Evolutionary conservation across 176 grass and related monocot species (phyloP), one percentile per base, ranked within the genome.

Genomic region (Oryza officinalis): DNA sequence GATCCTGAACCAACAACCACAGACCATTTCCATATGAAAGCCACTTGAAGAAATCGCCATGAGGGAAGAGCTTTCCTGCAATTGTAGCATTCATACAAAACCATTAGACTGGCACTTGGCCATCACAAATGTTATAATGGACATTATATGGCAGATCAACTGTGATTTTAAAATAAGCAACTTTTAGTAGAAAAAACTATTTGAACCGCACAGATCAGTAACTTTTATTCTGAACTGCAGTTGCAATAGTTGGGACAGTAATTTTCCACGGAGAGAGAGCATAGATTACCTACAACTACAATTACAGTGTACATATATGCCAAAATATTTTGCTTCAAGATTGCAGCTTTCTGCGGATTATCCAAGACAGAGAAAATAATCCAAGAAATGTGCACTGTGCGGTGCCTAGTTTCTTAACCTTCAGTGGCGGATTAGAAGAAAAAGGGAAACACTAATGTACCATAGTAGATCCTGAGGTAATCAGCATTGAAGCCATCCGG

Each of bases 1-100:
- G 65, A 63, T 63, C 22, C 33, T 74, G 27, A 30, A 45, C 8
- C 17, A n/a, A 49, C 75, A 38, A 37, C 4, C 13, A 87, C 82
- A 1, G 47, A 98, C 93, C 96, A 83, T 95, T 98, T 93, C 91
- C 96, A 47, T 98, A 98, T 17, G 92, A 94, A n/a, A 97, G 83
- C 92, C 94, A 97, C 67, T 90, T 92, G 78, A 88, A 94, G 67
- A 97, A 90, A 65, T 97, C 94, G 12, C 63, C 86, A 72, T 90
- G 89, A 1, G 94, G 94, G 88, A 94, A 92, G 50, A 97, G 87
- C 59, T 97, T 94, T 80, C 89, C 94, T 97, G 92, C 67, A 81
- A 75, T 86, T 54, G 23, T n/a, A 22, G 50, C 15, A 6, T 12
- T n/a, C 12, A 59, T 9, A 25, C 54, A 59, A n/a, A n/a, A n/a